Base-by-base conservation (phyloP, 768 basidiomycete species). In the Paxillus rubicundulus region DNA sequence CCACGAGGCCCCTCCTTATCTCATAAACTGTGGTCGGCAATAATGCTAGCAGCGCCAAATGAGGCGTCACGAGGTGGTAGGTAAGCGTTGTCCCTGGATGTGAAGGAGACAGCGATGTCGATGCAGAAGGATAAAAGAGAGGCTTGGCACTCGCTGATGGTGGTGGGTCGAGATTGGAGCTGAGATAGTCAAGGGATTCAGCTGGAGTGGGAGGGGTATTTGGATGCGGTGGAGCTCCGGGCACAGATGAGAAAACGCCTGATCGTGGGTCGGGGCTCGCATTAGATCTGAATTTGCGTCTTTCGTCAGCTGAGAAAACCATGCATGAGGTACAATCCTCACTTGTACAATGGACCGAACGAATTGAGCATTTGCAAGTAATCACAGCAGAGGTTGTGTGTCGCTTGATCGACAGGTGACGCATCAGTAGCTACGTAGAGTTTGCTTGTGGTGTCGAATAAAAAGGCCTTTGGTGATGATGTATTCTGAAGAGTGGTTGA, bases 381-480 rank as follows among this genome's bases (percentile, higher is more conserved):
- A 62, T 98, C 93, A 57, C 89, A 92, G 62, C 92, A 95, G 17
- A 96, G 77, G 55, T 86, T 90, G 62, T 94, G 87, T 1, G 91
- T 94, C 4, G 86, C 85, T 52, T 86, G 80, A 65, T 98, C 94
- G 24, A 96, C 89, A 5, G 94, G 92, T 0, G 90, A 92, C 16
- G 87, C 86, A 62, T 98, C 96, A 10, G 94, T 94, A 10, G 94
- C 94, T n/a, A 98, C 78, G 63, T 95, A 94, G 24, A 97, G 74
- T 45, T 91, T 80, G 20, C 92, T 92, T 4, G 77, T 77, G 16
- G 82, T 85, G 64, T 98, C 95, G 60, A 96, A 98, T 13, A 98
- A 72, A 65, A 95, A 98, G 0, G 93, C 91, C 67, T 98, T 98
- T 34, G 91, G 86, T 28, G 94, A 89, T 62, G 90, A 89, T 2